Conservation (phyloP, 1,284 basidiomycete species). For the Trichosporon ovoides region DNA sequence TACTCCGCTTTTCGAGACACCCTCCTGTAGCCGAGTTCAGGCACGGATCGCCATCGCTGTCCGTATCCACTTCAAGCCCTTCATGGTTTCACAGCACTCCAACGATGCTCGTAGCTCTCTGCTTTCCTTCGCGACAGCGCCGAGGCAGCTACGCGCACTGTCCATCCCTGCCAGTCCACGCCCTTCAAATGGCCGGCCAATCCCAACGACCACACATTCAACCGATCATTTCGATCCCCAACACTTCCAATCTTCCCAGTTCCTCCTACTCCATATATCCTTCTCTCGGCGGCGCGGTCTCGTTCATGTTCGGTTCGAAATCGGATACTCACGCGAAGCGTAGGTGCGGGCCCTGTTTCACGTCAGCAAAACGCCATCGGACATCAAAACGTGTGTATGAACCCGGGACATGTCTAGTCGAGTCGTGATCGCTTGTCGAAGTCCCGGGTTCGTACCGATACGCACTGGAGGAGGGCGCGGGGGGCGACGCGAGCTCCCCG, state of each 20-base stretch:
- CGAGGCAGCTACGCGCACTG: too few species aligned
- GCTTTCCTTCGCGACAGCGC: not conserved
- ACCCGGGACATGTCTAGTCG: not conserved
- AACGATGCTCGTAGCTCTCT: not conserved
- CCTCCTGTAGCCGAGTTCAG: conserved; percentile 2
- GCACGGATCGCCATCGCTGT: conserved; percentile 4
- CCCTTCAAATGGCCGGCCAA: too few species aligned
- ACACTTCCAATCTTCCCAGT: not conserved
- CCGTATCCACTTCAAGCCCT: too few species aligned
- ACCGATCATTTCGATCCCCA: not conserved
- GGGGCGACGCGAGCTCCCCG: conserved; percentile 41
- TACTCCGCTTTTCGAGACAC: conserved; percentile 1
- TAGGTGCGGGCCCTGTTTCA: conserved; percentile 36
- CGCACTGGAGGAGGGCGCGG: conserved; percentile 37
- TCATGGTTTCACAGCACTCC: too few species aligned
- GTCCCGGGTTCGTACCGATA: conserved; percentile 1
- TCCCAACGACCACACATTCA: not conserved
- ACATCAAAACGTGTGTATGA: not conserved
- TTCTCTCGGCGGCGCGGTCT: not conserved
- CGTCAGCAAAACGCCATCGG: conserved; percentile 1
- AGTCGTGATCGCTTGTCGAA: not conserved
- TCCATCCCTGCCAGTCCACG: too few species aligned
- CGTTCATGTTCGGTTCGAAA: conserved; percentile 10
- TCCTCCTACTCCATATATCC: not conserved
- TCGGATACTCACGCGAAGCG: conserved; percentile 37